Conservation (phyloP, 176 grass and related monocot species). For the Canna indica region DNA sequence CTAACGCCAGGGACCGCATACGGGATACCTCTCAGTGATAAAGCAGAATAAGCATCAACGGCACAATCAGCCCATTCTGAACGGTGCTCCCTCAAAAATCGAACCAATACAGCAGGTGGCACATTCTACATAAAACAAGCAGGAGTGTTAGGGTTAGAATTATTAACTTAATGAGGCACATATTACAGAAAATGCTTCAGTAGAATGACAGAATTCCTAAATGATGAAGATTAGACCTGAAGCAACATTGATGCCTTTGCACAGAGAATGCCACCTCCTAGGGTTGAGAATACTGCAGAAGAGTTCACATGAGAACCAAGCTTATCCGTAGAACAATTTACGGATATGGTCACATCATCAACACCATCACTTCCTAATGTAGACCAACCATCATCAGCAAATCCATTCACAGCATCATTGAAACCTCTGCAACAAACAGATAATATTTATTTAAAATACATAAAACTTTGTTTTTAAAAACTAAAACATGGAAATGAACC, state of each 20-base stretch:
- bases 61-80: conserved; percentile 94
- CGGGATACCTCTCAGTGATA: conserved; percentile 50
- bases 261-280: conserved; percentile 71
- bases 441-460: not conserved
- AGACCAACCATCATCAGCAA: conserved; percentile 92
- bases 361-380: conserved; percentile 56
- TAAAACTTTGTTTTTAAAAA: not conserved
- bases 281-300: conserved; percentile 48
- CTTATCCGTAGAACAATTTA: conserved; percentile 68
- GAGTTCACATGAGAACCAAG: conserved; percentile 53
- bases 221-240: conserved; percentile 32
- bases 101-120: conserved; percentile 70
- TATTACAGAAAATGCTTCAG: not conserved
- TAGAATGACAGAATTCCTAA: not conserved
- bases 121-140: conserved; percentile 57
- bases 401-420: conserved; percentile 91
- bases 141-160: no score
- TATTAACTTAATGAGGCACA: no score
- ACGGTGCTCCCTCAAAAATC: conserved; percentile 87
- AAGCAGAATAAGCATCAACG: conserved; percentile 75
- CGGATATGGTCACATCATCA: conserved; percentile 84
- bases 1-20: conserved; percentile 71
- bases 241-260: conserved; percentile 97
- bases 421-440: conserved; percentile 54
- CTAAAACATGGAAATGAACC: not conserved